Conservation (phyloP, 1,284 basidiomycete genomes). For the Trametes hirsuta region DNA sequence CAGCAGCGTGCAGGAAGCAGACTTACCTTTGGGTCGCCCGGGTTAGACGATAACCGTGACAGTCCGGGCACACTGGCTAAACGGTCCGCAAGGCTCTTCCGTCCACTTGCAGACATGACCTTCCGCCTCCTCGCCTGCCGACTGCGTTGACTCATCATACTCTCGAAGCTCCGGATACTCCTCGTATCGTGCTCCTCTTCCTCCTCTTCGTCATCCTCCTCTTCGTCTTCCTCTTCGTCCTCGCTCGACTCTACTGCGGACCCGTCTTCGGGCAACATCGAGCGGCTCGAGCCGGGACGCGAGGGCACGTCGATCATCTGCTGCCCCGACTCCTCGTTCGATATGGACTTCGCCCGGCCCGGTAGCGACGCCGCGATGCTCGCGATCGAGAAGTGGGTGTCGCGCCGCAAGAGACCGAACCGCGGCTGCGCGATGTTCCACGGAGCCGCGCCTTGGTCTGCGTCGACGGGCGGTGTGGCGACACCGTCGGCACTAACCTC, state of each 20-base stretch:
- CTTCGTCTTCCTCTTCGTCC: slow-evolving; percentile 35
- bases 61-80: slow-evolving; percentile 72
- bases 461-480: slow-evolving; percentile 28
- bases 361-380: slow-evolving; percentile 73
- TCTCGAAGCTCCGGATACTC: slow-evolving; percentile 83
- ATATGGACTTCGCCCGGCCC: slow-evolving; percentile 31
- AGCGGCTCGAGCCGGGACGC: slow-evolving; percentile 56
- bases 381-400: slow-evolving; percentile 81
- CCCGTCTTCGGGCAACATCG: slow-evolving; percentile 37
- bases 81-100: slow-evolving; percentile 75
- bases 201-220: slow-evolving; percentile 40
- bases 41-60: slow-evolving; percentile 42
- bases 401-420: slow-evolving; percentile 68
- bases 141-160: slow-evolving; percentile 66
- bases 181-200: slow-evolving; percentile 54
- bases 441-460: slow-evolving; percentile 36
- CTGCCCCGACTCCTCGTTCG: slow-evolving; percentile 60
- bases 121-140: slow-evolving; percentile 38
- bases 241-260: slow-evolving; percentile 36
- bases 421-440: slow-evolving; percentile 43
- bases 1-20: neutral
- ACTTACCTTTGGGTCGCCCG: slow-evolving; percentile 32
- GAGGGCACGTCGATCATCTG: slow-evolving; percentile 66
- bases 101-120: slow-evolving; percentile 31
- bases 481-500: slow-evolving; percentile 33